Evolutionary conservation across 352 stramenopile species (phyloP).

Genomic region (Phytophthora macrochlamydospora): DNA sequence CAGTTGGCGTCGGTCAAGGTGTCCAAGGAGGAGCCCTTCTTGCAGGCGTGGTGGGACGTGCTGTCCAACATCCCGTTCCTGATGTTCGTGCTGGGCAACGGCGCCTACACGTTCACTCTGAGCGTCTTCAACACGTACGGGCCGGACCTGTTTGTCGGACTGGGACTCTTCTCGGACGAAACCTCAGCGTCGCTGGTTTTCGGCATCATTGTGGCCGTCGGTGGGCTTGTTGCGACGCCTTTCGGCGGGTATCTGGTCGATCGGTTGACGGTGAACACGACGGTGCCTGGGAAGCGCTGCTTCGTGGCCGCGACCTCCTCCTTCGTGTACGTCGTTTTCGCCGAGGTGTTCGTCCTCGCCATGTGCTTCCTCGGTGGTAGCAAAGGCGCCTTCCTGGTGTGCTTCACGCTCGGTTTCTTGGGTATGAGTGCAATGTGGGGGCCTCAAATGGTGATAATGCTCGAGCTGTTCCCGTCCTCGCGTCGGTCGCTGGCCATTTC

Average conservation of each 20-base stretch:
- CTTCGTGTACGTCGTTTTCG: constrained; percentile 50
- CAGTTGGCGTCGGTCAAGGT: background rate
- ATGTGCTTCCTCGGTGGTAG: constrained; percentile 43
- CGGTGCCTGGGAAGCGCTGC: constrained; percentile 37
- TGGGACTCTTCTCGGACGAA: constrained; percentile 79
- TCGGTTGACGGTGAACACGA: constrained; percentile 41
- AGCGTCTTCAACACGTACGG: constrained; percentile 79
- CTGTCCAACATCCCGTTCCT: constrained; percentile 67
- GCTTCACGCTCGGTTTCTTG: constrained; percentile 58
- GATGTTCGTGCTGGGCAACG: constrained; percentile 67
- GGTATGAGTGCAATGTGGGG: constrained; percentile 62
- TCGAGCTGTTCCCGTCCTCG: constrained; percentile 77
- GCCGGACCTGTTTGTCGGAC: constrained; percentile 74
- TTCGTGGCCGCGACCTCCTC: constrained; percentile 47
- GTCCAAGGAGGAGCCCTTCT: constrained; percentile 22
- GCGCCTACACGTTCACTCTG: constrained; percentile 78
- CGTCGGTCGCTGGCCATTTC: constrained; percentile 82
- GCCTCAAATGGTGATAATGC: constrained; percentile 73
- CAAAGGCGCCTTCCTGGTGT: constrained; percentile 51
- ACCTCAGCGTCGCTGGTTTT: constrained; percentile 78
- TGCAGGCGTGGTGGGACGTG: constrained; percentile 47
- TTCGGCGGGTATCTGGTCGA: constrained; percentile 73
- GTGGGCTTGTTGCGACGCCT: constrained; percentile 79
- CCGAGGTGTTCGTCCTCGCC: constrained; percentile 49
- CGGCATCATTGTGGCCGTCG: constrained; percentile 59